Conservation (phyloP, 768 basidiomycete genomes). For the Pisolithus marmoratus region DNA sequence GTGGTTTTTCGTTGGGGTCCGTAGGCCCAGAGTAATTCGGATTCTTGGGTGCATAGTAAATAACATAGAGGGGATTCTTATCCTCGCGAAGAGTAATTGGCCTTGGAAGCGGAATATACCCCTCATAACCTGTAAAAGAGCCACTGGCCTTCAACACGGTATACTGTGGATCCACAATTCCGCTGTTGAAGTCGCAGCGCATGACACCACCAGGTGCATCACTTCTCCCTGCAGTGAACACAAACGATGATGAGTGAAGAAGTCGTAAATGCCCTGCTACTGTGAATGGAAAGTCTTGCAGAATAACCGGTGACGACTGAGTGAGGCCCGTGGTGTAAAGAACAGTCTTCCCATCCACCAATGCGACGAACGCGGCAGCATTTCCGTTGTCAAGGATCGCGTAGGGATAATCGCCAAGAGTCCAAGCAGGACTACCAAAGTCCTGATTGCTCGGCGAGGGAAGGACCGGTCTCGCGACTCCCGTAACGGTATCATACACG, state of each 20-base stretch:
- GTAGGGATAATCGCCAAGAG: conserved; percentile 14
- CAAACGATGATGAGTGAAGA: neutral
- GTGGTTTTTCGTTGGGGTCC: conserved; percentile 48
- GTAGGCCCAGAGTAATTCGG: conserved; percentile 46
- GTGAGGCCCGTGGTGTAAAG: conserved; percentile 27
- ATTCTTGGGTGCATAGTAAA: conserved; percentile 61
- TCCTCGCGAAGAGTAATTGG: conserved; percentile 4
- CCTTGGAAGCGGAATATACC: conserved; percentile 8
- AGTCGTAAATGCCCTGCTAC: conserved; percentile 10
- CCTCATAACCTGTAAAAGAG: neutral
- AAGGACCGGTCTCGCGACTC: conserved; percentile 19
- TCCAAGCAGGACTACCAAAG: conserved; percentile 17
- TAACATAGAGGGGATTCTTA: conserved; percentile 37
- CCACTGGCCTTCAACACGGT: neutral
- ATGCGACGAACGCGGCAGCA: conserved; percentile 27
- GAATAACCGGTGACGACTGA: neutral
- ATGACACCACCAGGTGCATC: conserved; percentile 7
- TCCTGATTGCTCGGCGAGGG: conserved; percentile 16
- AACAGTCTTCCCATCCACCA: conserved; percentile 23
- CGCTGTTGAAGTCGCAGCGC: neutral
- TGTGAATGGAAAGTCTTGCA: conserved; percentile 5
- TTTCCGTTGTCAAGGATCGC: conserved; percentile 17
- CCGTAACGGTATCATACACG: conserved; percentile 36
- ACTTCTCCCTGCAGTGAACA: conserved; percentile 7
- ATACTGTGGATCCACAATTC: no score